A percentile compares a stretch with the other conserved stretches of the same genome.
Evolutionary conservation across 805 yeast species (phyloP).

Genomic region (Wickerhamomyces alni): DNA sequence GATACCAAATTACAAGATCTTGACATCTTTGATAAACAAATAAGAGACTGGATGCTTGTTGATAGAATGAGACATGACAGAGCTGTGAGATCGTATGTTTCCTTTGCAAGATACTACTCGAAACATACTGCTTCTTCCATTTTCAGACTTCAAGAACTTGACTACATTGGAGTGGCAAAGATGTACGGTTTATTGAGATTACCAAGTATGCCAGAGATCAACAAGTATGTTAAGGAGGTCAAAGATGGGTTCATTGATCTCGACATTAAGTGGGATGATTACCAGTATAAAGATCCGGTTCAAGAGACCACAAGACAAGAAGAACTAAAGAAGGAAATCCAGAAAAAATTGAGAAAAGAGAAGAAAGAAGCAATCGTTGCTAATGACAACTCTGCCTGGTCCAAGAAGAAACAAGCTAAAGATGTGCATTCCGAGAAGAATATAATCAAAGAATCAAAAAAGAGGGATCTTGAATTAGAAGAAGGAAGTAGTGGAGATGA

Average conservation of each 20-base stretch:
- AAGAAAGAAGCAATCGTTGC: conserved; percentile 25
- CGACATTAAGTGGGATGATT: conserved; percentile 61
- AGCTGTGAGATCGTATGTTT: conserved; percentile 76
- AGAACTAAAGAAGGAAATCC: conserved; percentile 42
- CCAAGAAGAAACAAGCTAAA: conserved; percentile 39
- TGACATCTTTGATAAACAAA: conserved; percentile 14
- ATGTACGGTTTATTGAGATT: conserved; percentile 76
- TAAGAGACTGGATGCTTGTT: conserved; percentile 50
- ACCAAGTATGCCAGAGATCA: conserved; percentile 92
- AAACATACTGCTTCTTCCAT: conserved; percentile 88
- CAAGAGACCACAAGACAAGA: conserved; percentile 59
- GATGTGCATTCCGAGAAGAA: conserved; percentile 56
- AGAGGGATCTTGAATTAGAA: conserved; percentile 58
- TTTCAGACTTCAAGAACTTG: conserved; percentile 66
- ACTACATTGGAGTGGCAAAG: conserved; percentile 64
- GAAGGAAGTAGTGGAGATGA: conserved; percentile 33
- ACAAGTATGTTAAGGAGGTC: conserved; percentile 39
- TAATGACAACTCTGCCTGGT: conserved; percentile 20
- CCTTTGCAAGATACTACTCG: conserved; percentile 74
- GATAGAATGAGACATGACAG: conserved; percentile 82
- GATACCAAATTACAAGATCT: conserved; percentile 4
- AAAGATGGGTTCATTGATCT: conserved; percentile 70
- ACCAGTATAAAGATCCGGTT: conserved; percentile 54
- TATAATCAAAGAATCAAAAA: conserved; percentile 48
- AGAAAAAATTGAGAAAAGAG: conserved; percentile 25